Percentiles rank a stretch among this genome's conserved stretches.
Conservation (phyloP, 2,329 filamentous ascomycete genomes). For the Leptographium lundbergii region DNA sequence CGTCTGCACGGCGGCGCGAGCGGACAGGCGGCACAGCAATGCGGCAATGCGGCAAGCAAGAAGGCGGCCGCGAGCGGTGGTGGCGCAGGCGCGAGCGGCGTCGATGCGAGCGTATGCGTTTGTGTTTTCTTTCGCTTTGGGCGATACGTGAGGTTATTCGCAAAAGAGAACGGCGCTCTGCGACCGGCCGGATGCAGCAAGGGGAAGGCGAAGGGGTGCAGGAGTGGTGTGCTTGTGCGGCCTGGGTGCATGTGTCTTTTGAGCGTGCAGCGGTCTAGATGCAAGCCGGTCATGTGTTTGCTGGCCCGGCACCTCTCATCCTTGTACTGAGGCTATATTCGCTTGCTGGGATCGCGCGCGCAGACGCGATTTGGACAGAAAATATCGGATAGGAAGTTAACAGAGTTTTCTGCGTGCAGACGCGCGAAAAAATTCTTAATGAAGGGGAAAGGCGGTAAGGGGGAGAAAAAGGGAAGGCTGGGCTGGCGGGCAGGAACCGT, state of each 20-base stretch:
- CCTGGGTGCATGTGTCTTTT: background rate
- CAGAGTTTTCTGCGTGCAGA: conserved; percentile 8
- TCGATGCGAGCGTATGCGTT: no score
- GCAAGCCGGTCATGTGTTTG: background rate
- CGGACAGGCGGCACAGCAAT: no score
- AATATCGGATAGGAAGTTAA: conserved; percentile 13
- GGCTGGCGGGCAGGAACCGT: background rate
- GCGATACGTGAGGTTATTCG: conserved; percentile 6
- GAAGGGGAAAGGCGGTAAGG: conserved; percentile 1
- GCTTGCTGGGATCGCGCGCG: background rate
- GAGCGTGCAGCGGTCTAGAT: background rate
- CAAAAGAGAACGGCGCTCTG: conserved; percentile 3
- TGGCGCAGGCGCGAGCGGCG: background rate
- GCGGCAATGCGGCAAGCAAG: no score
- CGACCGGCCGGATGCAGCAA: background rate
- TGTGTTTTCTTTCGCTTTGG: conserved; percentile 3
- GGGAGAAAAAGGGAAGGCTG: conserved; percentile 1
- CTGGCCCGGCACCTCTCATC: conserved; percentile 1
- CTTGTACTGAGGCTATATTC: conserved; percentile 1
- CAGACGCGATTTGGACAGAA: background rate
- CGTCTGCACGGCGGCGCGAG: no score
- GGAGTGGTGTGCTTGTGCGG: background rate
- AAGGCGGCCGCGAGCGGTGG: background rate
- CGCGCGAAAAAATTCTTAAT: background rate
- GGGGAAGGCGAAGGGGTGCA: background rate